These are phyloP conservation scores for Wallacemonas collosoma DNA, from an alignment of 208 protist genomes.

Conservation along the genomic window DNA sequence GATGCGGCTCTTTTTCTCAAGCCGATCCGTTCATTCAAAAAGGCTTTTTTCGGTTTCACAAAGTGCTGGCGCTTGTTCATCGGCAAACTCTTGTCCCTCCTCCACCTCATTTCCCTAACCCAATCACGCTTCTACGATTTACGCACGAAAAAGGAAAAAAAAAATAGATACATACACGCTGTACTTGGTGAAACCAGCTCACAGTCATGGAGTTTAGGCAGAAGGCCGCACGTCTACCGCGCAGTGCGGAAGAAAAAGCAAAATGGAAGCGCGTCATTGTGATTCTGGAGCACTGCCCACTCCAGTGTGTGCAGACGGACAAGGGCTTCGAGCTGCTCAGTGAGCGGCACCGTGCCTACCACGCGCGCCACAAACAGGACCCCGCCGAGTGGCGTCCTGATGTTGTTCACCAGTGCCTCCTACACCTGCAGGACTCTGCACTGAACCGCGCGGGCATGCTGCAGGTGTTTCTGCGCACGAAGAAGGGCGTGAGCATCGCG, in stretches of 20 bases:
- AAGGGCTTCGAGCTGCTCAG: conserved; percentile 97
- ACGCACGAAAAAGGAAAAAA: neutral
- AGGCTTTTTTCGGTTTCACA: too few species aligned
- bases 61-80: too few species aligned
- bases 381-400: conserved; percentile 97
- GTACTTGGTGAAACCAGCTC: too few species aligned
- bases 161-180: neutral
- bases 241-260: conserved; percentile 86
- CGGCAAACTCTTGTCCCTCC: too few species aligned
- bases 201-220: conserved; percentile 76
- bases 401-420: conserved; percentile 98
- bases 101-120: too few species aligned
- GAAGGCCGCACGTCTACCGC: conserved; percentile 85
- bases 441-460: conserved; percentile 98
- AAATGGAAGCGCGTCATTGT: conserved; percentile 93
- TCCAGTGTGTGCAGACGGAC: conserved; percentile 94
- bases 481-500: conserved; percentile 94
- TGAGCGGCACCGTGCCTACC: conserved; percentile 95
- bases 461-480: conserved; percentile 97
- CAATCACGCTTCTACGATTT: too few species aligned
- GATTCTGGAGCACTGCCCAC: conserved; percentile 94
- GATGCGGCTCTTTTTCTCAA: too few species aligned
- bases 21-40: too few species aligned
- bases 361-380: conserved; percentile 94
- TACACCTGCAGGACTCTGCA: conserved; percentile 98